Evolutionary conservation across 148 eudicot species (phyloP), one percentile per base, ranked within the genome.

Genomic region (Selenicereus undatus): DNA sequence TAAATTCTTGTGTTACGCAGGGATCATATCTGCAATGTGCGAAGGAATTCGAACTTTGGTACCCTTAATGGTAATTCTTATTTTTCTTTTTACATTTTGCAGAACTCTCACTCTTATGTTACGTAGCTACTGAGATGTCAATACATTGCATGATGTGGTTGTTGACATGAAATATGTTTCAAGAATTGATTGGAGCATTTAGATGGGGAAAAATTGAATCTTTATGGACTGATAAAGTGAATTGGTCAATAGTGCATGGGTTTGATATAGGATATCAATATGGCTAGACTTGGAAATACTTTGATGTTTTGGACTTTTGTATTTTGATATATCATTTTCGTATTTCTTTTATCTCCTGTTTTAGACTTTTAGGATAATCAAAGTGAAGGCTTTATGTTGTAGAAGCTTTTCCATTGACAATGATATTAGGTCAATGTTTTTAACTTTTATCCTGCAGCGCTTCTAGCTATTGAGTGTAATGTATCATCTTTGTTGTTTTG

Each of bases 21-120:
- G 99, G 99, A 97, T 81, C 87, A 97, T 26, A 91, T 97, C 77
- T 90, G 93, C 87, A 89, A 83, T 73, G 94, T 89, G 82, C 99
- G 88, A 74, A 88, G 99, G 86, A 91, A 81, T 81, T 60, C 91
- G 78, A 94, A 94, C 48, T 93, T 94, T 73, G 87, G 82, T 77
- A 82, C 90, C 42, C 83, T 92, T 70, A 90, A 87, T 81, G 86
- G 99, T 97, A 91, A 91, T 98, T 94, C n/a, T 64, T 71, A 12
- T 39, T 71, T 26, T 48, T 60, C 14, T 22, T 35, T n/a, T 22
- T 73, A 64, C 36, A 45, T n/a, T 32, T 26, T 56, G 20, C 48
- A 0, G 21, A 14, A 52, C 52, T 14, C 21, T 70, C 51, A 39
- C 5, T 50, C 50, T 42, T 4, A 35, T 51, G 9, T 76, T 36